A percentile compares a stretch with the other conserved stretches of the same genome.
phyloP scores from a whole-genome alignment of 2,329 filamentous ascomycete species.

The Cryphonectria naterciae region DNA sequence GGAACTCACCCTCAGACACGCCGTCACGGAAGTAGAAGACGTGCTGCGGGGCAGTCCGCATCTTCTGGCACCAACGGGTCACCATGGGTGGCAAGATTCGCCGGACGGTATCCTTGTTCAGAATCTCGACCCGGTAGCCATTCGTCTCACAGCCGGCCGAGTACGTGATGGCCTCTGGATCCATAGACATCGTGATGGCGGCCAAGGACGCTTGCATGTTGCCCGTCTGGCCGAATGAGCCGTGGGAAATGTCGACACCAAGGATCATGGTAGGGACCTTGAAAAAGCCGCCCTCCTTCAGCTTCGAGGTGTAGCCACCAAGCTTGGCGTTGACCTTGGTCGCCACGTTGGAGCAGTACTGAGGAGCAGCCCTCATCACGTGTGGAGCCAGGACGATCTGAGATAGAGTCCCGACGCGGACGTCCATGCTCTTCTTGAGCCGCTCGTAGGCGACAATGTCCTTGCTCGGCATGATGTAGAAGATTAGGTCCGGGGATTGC shows the following conservation, averaged over 20 bases:
- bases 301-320: conserved; percentile 73
- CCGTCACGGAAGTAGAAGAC: conserved; percentile 94
- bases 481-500: conserved; percentile 71
- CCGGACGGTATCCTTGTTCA: conserved; percentile 68
- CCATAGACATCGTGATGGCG: conserved; percentile 82
- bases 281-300: conserved; percentile 47
- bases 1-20: conserved; percentile 84
- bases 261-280: conserved; percentile 75
- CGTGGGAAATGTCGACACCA: conserved; percentile 89
- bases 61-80: conserved; percentile 64
- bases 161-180: conserved; percentile 73
- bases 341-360: conserved; percentile 91
- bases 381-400: conserved; percentile 79
- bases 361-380: conserved; percentile 69
- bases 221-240: conserved; percentile 65
- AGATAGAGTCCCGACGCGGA: conserved; percentile 79
- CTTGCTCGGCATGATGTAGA: conserved; percentile 76
- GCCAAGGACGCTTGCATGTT: conserved; percentile 68
- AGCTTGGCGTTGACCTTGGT: conserved; percentile 99
- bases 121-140: conserved; percentile 78
- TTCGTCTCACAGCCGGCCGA: conserved; percentile 82
- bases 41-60: conserved; percentile 65
- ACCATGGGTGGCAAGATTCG: conserved; percentile 68
- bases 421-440: conserved; percentile 89
- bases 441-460: conserved; percentile 76